Evolutionary conservation across 768 basidiomycete genomes (phyloP).

Genomic region (Lactarius quietus): DNA sequence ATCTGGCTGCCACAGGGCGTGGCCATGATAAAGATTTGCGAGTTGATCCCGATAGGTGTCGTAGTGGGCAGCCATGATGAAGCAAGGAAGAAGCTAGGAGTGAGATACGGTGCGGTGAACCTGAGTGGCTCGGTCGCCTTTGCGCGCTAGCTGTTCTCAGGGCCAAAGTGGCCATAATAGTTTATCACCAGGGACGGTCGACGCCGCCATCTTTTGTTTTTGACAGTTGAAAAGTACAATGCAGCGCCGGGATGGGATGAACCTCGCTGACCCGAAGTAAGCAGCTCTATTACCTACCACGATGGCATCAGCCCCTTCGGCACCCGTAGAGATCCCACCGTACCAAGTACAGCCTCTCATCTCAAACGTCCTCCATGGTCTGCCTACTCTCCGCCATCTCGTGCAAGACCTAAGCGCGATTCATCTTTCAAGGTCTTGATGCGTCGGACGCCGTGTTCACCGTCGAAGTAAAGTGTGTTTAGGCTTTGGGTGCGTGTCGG

Average conservation of each 20-base stretch:
- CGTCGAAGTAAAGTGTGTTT: constrained; percentile 29
- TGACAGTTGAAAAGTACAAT: neutral
- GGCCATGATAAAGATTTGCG: constrained; percentile 7
- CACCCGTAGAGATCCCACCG: constrained; percentile 41
- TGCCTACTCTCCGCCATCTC: neutral
- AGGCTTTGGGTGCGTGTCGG: constrained; percentile 29
- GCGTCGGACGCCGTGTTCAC: neutral
- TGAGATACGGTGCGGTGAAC: neutral
- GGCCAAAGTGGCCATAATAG: neutral
- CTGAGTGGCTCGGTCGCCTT: neutral
- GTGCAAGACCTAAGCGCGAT: neutral
- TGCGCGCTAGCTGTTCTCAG: neutral
- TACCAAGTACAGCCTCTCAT: neutral
- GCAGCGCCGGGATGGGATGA: neutral
- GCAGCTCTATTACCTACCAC: no score
- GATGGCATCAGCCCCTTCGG: constrained; percentile 28
- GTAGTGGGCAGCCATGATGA: neutral
- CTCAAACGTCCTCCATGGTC: neutral
- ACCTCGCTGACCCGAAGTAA: neutral
- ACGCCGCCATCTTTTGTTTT: neutral
- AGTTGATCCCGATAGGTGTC: constrained; percentile 18
- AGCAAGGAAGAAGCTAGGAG: neutral
- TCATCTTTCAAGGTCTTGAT: neutral
- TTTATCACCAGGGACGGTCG: neutral
- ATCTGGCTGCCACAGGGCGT: constrained; percentile 24